Conservation (phyloP, 2,329 filamentous ascomycete species). For the Hymenoscyphus repandus region DNA sequence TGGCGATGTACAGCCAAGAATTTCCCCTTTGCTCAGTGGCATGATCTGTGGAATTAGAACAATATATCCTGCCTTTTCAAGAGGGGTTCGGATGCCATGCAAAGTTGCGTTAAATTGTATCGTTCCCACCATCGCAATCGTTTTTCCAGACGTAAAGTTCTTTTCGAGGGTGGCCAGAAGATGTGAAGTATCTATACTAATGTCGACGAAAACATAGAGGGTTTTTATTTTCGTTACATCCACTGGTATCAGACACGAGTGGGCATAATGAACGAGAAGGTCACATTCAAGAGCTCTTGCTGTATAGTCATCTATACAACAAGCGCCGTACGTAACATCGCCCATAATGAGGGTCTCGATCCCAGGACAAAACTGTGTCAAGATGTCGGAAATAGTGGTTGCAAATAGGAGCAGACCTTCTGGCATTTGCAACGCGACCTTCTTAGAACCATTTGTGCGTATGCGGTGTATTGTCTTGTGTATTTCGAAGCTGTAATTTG, state of each 20-base stretch:
- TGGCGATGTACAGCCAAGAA: slow-evolving; percentile 94
- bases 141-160: slow-evolving; percentile 82
- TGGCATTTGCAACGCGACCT: slow-evolving; percentile 92
- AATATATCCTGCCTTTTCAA: slow-evolving; percentile 80
- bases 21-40: slow-evolving; percentile 90
- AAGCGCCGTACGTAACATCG: slow-evolving; percentile 96
- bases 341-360: slow-evolving; percentile 97
- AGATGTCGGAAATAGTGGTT: slow-evolving; percentile 94
- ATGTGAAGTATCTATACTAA: slow-evolving; percentile 88
- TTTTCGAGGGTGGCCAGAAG: slow-evolving; percentile 80
- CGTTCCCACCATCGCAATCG: slow-evolving; percentile 87
- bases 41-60: slow-evolving; percentile 88
- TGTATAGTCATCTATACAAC: slow-evolving; percentile 98
- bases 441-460: slow-evolving; percentile 70
- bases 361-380: slow-evolving; percentile 88
- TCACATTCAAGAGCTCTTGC: slow-evolving; percentile 91
- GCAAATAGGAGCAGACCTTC: slow-evolving; percentile 93
- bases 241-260: slow-evolving; percentile 93
- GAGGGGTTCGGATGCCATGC: slow-evolving; percentile 71
- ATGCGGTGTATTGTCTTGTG: slow-evolving; percentile 97
- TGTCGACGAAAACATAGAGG: slow-evolving; percentile 96
- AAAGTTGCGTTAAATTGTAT: slow-evolving; percentile 99
- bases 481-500: slow-evolving; percentile 98
- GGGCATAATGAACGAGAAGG: slow-evolving; percentile 91
- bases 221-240: slow-evolving; percentile 97